Evolutionary conservation across 768 basidiomycete genomes (phyloP).

Genomic region (Suillus spraguei): DNA sequence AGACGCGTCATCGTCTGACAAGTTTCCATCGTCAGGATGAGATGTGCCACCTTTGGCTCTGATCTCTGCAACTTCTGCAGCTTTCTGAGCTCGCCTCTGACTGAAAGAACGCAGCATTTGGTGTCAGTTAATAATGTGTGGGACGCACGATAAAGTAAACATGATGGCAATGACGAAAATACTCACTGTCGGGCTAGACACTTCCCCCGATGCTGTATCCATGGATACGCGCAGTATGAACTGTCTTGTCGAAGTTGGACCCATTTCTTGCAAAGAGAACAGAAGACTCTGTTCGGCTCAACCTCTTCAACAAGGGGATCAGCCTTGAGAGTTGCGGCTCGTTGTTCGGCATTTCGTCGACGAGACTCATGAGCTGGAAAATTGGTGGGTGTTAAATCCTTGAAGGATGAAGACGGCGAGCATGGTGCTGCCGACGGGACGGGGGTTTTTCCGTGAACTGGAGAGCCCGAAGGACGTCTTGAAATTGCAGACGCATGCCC

Average conservation of each 20-base stretch:
- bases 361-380: conserved; percentile 68
- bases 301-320: conserved; percentile 69
- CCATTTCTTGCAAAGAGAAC: conserved; percentile 78
- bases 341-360: conserved; percentile 77
- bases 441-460: conserved; percentile 10
- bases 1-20: conserved; percentile 33
- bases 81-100: conserved; percentile 58
- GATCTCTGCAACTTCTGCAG: conserved; percentile 51
- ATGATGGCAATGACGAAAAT: conserved; percentile 15
- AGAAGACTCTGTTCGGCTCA: conserved; percentile 76
- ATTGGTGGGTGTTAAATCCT: conserved; percentile 59
- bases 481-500: neutral
- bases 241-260: conserved; percentile 80
- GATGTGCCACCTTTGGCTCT: conserved; percentile 38
- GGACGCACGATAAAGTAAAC: conserved; percentile 5
- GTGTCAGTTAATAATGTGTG: conserved; percentile 12
- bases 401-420: conserved; percentile 45
- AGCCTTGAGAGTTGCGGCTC: conserved; percentile 67
- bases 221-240: conserved; percentile 80
- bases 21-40: conserved; percentile 30
- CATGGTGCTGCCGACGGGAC: conserved; percentile 22
- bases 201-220: conserved; percentile 77
- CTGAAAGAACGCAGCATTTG: conserved; percentile 34
- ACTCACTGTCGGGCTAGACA: conserved; percentile 74
- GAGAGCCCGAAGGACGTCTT: conserved; percentile 2